A percentile compares a stretch with the other conserved stretches of the same genome.
These are phyloP conservation scores for Macrolepiota dolichaula DNA, from an alignment of 768 basidiomycete species.

Conservation along the genomic window DNA sequence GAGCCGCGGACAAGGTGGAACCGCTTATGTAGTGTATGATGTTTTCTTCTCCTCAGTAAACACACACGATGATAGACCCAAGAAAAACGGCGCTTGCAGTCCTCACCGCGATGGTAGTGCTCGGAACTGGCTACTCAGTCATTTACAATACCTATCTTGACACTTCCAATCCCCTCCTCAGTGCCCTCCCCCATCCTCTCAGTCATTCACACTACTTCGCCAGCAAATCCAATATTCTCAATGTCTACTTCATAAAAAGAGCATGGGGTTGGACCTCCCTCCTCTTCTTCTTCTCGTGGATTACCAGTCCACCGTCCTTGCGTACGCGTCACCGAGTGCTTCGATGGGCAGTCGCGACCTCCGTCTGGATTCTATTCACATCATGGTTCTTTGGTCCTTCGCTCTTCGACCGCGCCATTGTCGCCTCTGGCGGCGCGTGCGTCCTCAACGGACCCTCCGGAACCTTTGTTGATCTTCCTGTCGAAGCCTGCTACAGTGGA, in stretches of 20 bases:
- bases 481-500: slow-evolving; percentile 52
- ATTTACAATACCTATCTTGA: slow-evolving; percentile 70
- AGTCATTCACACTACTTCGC: slow-evolving; percentile 70
- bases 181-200: slow-evolving; percentile 67
- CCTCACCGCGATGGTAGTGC: slow-evolving; percentile 44
- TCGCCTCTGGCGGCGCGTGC: slow-evolving; percentile 74
- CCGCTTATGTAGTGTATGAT: no score
- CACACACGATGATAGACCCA: slow-evolving; percentile 14
- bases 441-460: slow-evolving; percentile 60
- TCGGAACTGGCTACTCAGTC: slow-evolving; percentile 68
- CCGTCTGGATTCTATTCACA: slow-evolving; percentile 72
- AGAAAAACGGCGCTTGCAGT: slow-evolving; percentile 32
- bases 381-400: slow-evolving; percentile 88
- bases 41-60: neutral
- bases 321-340: slow-evolving; percentile 39
- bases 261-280: slow-evolving; percentile 90
- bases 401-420: slow-evolving; percentile 62
- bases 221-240: slow-evolving; percentile 75
- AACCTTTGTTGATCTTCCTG: slow-evolving; percentile 48
- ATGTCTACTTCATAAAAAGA: slow-evolving; percentile 84
- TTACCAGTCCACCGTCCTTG: slow-evolving; percentile 47
- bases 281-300: slow-evolving; percentile 56
- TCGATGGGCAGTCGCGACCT: slow-evolving; percentile 58
- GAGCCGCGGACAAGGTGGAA: no score
- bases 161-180: slow-evolving; percentile 75